Conservation (phyloP, 306 rosid species). For the Hippophae tibetana region DNA sequence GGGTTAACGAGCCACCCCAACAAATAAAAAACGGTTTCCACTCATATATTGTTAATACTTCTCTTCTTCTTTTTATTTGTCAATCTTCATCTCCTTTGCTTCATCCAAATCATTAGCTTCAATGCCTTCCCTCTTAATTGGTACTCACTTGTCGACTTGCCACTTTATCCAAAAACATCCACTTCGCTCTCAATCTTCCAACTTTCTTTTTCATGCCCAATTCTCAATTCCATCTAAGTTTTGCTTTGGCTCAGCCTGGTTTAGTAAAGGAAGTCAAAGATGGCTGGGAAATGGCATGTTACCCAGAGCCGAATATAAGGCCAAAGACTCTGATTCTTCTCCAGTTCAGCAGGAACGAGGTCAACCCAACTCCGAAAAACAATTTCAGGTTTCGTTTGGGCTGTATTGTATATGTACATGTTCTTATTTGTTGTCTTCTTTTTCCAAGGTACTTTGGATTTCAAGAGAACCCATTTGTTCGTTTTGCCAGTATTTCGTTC, state of each 20-base stretch:
- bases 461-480: slow-evolving; percentile 7
- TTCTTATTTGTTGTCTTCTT: slow-evolving; percentile 27
- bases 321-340: slow-evolving; percentile 35
- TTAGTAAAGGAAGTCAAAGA: slow-evolving; percentile 28
- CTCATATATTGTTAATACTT: neutral
- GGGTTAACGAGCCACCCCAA: too few species aligned
- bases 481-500: slow-evolving; percentile 1
- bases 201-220: slow-evolving; percentile 23
- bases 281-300: slow-evolving; percentile 39
- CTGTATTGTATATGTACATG: too few species aligned
- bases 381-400: slow-evolving; percentile 29
- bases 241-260: slow-evolving; percentile 31
- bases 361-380: slow-evolving; percentile 37
- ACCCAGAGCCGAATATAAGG: slow-evolving; percentile 71
- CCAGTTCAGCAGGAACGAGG: slow-evolving; percentile 32
- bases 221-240: slow-evolving; percentile 21
- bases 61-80: neutral
- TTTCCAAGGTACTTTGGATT: slow-evolving; percentile 4
- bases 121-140: slow-evolving; percentile 59
- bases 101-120: slow-evolving; percentile 3
- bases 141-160: slow-evolving; percentile 33
- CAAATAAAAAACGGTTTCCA: neutral
- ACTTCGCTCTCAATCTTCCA: slow-evolving; percentile 13
- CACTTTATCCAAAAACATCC: slow-evolving; percentile 24
- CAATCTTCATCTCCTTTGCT: neutral